Conservation (phyloP, 306 rosid genomes). For the Quercus bicolor region DNA sequence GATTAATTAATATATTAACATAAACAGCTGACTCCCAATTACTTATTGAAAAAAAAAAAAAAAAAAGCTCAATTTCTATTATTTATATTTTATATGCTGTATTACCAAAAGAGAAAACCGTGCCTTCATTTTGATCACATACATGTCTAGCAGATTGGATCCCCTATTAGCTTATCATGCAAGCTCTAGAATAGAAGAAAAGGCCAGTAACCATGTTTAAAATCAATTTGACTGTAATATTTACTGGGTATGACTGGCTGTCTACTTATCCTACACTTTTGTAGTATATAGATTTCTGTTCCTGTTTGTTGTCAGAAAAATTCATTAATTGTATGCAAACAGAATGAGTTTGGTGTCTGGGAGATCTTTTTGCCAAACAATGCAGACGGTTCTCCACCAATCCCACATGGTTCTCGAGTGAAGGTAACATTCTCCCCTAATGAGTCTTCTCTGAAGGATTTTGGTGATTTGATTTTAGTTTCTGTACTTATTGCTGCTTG, state of each 20-base stretch:
- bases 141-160: neutral
- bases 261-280: neutral
- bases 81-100: neutral
- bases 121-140: neutral
- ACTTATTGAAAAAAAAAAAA: neutral
- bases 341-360: constrained; percentile 99
- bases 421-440: constrained; percentile 52
- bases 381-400: constrained; percentile 79
- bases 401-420: constrained; percentile 98
- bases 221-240: neutral
- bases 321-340: constrained; percentile 25
- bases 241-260: neutral
- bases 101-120: neutral
- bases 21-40: neutral
- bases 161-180: neutral
- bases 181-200: neutral
- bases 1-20: neutral
- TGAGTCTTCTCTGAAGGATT: constrained; percentile 8
- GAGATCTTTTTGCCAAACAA: constrained; percentile 95
- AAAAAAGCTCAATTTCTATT: neutral
- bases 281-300: neutral
- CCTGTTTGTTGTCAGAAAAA: constrained; percentile 8
- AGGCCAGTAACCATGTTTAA: neutral
- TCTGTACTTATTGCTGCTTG: neutral
- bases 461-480: neutral